Base-by-base conservation (phyloP, 495 filamentous ascomycete genomes). In the Aspergillus leporis region DNA sequence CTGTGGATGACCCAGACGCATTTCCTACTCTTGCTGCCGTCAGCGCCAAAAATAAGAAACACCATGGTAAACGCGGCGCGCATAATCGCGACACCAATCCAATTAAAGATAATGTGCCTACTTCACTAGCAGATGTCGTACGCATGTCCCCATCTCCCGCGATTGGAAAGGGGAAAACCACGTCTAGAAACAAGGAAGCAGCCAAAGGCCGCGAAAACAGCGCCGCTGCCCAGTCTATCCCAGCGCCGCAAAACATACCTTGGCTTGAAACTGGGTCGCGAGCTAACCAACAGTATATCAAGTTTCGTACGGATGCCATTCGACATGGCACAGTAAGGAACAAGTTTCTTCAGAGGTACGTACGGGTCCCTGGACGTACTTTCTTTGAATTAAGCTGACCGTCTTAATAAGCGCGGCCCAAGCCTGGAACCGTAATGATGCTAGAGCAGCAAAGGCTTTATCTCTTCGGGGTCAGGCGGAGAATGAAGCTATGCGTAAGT, bases 361-460 rank as follows among this genome's bases (percentile, higher is more conserved):
- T n/a, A n/a, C n/a, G 65, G 71, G 25, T 61, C 53, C 7, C 46
- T 41, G 16, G 34, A 28, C 8, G 19, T 4, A 30, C 40, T 64
- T 79, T 50, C 16, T 10, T 32, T 18, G 18, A 30, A 25, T 57
- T 71, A 55, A 66, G 43, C 68, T 63, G 31, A 66, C 21, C 30
- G 25, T 32, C 32, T 23, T 30, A 22, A 49, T 28, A 54, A 96
- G 92, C 68, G 95, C 95, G 53, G 93, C 94, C n/a, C 93, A 97
- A 80, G 95, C 95, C n/a, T 99, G 95, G 95, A 97, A 98, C 70
- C 90, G 95, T 51, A 97, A 95, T 67, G 95, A 99, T 71, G 93
- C 95, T 22, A 87, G 95, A 61, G 93, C 94, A 16, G 95, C 95
- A 30, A 98, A 98, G 75, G 94, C 94, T 40, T 80, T 97, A 51